Conservation (phyloP, 148 eudicot species). For the Fallopia convolvulus region DNA sequence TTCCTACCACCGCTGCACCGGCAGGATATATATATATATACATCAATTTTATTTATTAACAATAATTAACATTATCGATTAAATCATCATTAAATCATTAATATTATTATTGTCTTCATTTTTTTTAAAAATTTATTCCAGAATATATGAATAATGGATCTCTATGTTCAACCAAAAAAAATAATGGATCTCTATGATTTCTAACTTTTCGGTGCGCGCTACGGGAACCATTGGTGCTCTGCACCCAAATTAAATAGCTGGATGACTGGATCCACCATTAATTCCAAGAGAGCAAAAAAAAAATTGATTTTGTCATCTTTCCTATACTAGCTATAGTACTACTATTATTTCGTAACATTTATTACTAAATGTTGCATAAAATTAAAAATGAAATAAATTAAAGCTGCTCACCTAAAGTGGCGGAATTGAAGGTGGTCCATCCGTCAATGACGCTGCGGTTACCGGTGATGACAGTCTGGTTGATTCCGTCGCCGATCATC, state of each 20-base stretch:
- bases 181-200: neutral
- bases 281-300: neutral
- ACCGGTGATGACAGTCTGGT: conserved; percentile 72
- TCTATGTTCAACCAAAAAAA: too few species aligned
- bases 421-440: conserved; percentile 71
- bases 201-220: neutral
- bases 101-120: neutral
- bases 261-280: neutral
- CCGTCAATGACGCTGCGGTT: conserved; percentile 57
- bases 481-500: conserved; percentile 74
- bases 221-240: neutral
- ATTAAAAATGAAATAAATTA: neutral
- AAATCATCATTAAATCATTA: too few species aligned
- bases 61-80: too few species aligned
- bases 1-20: conserved; percentile 10
- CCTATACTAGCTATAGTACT: neutral
- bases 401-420: conserved; percentile 55
- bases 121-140: too few species aligned
- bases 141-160: neutral
- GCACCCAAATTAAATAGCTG: neutral
- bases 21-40: neutral
- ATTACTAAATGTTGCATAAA: neutral
- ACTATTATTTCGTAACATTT: neutral
- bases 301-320: neutral
- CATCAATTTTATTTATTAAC: too few species aligned